Percentiles rank a stretch among this genome's conserved stretches.
phyloP scores from a whole-genome alignment of 225 moss, liverwort and hornwort genomes.

The Marchantia paleacea region DNA sequence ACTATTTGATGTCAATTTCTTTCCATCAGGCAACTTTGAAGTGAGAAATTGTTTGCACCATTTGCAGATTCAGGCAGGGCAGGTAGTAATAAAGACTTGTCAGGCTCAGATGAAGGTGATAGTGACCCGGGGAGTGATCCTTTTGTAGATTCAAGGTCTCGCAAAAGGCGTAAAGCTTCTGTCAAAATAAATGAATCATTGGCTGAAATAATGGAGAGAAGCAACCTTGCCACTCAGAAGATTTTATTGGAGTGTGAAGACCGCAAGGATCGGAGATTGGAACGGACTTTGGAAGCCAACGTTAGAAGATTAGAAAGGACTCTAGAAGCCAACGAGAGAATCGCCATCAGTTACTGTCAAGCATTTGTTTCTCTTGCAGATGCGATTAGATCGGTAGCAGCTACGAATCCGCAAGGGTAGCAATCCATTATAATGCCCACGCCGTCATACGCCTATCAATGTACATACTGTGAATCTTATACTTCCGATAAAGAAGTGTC shows the following conservation, averaged over 20 bases:
- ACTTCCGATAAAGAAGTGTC: neutral
- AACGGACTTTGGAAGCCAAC: constrained; percentile 43
- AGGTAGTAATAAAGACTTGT: constrained; percentile 34
- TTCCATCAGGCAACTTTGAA: neutral
- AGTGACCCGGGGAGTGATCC: constrained; percentile 38
- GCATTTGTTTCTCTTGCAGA: constrained; percentile 46
- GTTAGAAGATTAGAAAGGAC: constrained; percentile 42
- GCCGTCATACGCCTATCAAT: constrained; percentile 6
- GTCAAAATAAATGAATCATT: constrained; percentile 24
- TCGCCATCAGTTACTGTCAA: constrained; percentile 42
- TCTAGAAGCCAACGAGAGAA: constrained; percentile 42
- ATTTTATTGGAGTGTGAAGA: constrained; percentile 41
- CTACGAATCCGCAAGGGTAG: constrained; percentile 33
- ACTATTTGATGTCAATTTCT: no score
- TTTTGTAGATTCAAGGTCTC: constrained; percentile 27
- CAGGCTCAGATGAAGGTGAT: constrained; percentile 25
- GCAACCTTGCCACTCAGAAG: constrained; percentile 38
- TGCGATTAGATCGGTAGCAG: constrained; percentile 40
- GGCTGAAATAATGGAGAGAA: constrained; percentile 40
- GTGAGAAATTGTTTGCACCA: neutral
- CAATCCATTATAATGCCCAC: neutral
- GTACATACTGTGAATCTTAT: constrained; percentile 35
- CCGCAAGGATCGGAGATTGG: constrained; percentile 41
- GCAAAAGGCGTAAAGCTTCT: constrained; percentile 28
- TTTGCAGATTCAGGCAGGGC: constrained; percentile 37